Evolutionary conservation across 106 monocot species (phyloP), one percentile per base, ranked within the genome.

Genomic region (Dendrobium huoshanense): DNA sequence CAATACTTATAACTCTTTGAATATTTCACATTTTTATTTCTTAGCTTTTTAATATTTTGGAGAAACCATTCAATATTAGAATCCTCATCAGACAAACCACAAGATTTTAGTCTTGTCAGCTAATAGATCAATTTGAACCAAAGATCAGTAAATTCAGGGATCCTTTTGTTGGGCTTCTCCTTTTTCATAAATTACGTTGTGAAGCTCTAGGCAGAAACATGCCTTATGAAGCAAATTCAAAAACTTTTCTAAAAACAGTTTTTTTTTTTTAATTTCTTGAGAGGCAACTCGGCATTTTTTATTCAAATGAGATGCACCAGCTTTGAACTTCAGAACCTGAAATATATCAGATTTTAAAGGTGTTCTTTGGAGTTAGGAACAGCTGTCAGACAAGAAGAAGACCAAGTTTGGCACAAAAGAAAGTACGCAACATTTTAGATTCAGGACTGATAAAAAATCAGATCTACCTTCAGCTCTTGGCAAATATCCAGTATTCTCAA

Each of bases 381-480:
- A 70, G 33, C 9, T 70, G 9, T 27, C 13, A 27, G 1, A 31
- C 8, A 25, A 22, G 13, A 70, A 64, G 9, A 70, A 70, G 70
- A 70, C 9, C 2, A 67, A 70, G 70, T 70, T 33, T 70, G 13
- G 27, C 10, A 29, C 33, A 70, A 24, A 22, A 64, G 64, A 64
- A 64, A 11, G 31, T 11, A 15, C 1, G 25, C 24, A 76, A 22
- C 19, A 76, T 42, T 42, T 74, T 31, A 42, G 18, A 42, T n/a
- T 11, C 74, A 20, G 43, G 19, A 43, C 3, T 22, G 43, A 4
- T 8, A 48, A 48, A 77, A 3, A 31, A 40, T 40, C 24, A 31
- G 0, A 47, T 49, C 80, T 95, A 99, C 99, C 99, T 93, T 91
- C 77, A 95, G 77, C 40, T 99, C 99, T 55, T 92, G 89, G 79